Evolutionary conservation across 202 grass and related monocot genomes (phyloP).

Genomic region (Schoenoplectus triqueter): DNA sequence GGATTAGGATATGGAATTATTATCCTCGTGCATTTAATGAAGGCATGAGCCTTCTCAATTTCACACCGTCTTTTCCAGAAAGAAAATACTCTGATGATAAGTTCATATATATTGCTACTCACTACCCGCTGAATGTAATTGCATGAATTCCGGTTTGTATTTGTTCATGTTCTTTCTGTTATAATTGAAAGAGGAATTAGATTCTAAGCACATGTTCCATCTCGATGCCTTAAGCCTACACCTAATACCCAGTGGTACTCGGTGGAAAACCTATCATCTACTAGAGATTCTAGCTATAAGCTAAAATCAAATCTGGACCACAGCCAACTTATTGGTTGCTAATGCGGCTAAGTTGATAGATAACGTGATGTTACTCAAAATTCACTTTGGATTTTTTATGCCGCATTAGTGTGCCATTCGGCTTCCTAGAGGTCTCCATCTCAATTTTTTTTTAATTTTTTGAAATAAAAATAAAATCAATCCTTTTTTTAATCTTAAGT

Average conservation of each 20-base stretch:
- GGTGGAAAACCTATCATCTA: neutral
- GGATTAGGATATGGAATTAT: neutral
- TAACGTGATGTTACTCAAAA: neutral
- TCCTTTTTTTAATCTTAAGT: no score
- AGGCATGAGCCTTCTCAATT: neutral
- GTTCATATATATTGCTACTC: neutral
- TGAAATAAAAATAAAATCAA: no score
- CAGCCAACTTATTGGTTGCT: neutral
- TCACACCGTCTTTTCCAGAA: neutral
- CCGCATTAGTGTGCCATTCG: neutral
- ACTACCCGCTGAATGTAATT: neutral
- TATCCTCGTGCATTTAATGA: neutral
- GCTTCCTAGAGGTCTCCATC: neutral
- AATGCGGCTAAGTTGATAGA: neutral
- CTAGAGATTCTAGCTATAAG: neutral
- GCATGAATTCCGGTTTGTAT: neutral
- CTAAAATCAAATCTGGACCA: neutral
- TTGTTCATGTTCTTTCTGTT: neutral
- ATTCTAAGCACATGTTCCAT: constrained; percentile 13
- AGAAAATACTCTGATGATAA: neutral
- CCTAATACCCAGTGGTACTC: neutral
- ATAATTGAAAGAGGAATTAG: neutral
- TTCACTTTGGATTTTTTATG: neutral
- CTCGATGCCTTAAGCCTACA: neutral
- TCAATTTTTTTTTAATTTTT: neutral